Percentiles rank a stretch among this genome's conserved stretches.
phyloP scores from a whole-genome alignment of 148 eudicot species.

The Amaranthus cruentus region DNA sequence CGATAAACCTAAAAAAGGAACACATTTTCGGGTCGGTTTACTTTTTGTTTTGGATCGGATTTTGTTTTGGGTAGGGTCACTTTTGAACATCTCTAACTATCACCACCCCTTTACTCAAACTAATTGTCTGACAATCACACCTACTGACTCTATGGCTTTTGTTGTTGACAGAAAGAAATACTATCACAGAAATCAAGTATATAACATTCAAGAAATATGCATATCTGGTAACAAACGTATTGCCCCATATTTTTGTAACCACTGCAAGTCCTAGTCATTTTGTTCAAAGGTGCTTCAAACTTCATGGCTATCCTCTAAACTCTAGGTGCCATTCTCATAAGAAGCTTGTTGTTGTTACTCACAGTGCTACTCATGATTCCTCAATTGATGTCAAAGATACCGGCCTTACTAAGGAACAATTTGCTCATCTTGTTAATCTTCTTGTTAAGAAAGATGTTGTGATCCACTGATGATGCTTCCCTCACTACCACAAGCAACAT shows the following conservation, averaged over 20 bases:
- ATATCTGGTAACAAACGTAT: background rate
- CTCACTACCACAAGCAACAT: background rate
- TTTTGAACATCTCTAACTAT: too few relatives aligned
- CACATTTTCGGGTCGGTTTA: too few relatives aligned
- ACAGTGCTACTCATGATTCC: background rate
- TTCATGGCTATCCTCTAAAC: background rate
- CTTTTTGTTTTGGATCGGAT: too few relatives aligned
- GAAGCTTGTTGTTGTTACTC: background rate
- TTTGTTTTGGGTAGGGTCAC: too few relatives aligned
- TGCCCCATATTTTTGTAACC: background rate
- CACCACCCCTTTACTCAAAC: too few relatives aligned
- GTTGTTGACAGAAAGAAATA: background rate
- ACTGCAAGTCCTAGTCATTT: background rate
- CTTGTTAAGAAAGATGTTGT: background rate
- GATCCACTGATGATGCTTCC: too few relatives aligned
- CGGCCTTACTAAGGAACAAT: background rate
- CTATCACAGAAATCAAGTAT: too few relatives aligned
- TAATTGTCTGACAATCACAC: background rate
- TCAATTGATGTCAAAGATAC: background rate
- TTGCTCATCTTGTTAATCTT: too few relatives aligned
- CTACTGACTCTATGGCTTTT: background rate
- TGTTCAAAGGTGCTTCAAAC: background rate
- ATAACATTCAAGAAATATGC: too few relatives aligned
- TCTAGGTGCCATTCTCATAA: background rate
- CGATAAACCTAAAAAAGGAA: too few relatives aligned